phyloP scores from a whole-genome alignment of 352 stramenopile genomes.

The Globisporangium orthogonon region DNA sequence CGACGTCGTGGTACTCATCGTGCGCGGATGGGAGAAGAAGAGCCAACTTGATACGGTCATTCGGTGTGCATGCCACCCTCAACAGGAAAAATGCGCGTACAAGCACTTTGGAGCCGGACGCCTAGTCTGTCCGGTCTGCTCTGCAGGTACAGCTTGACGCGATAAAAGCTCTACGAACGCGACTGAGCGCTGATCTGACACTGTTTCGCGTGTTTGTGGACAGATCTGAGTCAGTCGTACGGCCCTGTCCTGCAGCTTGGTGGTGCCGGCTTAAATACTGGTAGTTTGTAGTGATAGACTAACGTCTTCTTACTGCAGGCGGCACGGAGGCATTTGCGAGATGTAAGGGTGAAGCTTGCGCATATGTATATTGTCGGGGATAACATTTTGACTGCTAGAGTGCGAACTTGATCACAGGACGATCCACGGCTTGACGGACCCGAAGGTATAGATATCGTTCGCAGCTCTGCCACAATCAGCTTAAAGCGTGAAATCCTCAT shows the following conservation, averaged over 20 bases:
- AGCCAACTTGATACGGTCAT: background rate
- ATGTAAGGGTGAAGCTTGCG: conserved; percentile 31
- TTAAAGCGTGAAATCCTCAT: background rate
- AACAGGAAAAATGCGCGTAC: conserved; percentile 81
- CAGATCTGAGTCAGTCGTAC: conserved; percentile 56
- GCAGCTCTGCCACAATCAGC: background rate
- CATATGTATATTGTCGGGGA: background rate
- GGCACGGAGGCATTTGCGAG: conserved; percentile 48
- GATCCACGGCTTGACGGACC: conserved; percentile 52
- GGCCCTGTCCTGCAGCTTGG: background rate
- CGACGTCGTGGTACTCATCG: background rate
- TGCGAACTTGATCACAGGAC: conserved; percentile 26
- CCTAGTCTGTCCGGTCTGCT: conserved; percentile 56
- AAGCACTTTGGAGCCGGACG: conserved; percentile 68
- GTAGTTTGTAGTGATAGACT: background rate
- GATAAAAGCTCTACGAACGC: background rate
- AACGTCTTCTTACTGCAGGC: conserved; percentile 10
- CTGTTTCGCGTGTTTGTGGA: background rate
- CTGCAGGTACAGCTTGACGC: conserved; percentile 21
- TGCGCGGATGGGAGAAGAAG: background rate
- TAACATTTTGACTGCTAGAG: too few species aligned
- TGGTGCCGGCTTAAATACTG: background rate
- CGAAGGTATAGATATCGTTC: conserved; percentile 30
- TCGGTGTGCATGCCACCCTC: background rate
- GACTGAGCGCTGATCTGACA: background rate